Base-by-base conservation (phyloP, 768 basidiomycete species). In the Dendrothele bispora region DNA sequence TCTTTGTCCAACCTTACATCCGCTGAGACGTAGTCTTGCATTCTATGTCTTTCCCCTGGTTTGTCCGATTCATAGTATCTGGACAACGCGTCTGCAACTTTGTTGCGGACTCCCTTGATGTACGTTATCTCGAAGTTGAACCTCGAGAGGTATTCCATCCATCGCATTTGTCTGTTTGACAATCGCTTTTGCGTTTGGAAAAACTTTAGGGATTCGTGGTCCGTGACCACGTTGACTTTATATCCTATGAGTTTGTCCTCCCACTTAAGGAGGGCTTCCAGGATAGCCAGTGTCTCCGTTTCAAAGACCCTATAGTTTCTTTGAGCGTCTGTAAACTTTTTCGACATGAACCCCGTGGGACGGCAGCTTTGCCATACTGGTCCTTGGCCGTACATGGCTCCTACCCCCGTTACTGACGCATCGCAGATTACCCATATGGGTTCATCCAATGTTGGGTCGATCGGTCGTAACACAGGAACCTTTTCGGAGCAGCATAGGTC, bases 161-260 rank as follows among this genome's bases (percentile, higher is more conserved):
- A n/a, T n/a, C n/a, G n/a, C n/a, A n/a, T n/a, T n/a, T n/a, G n/a
- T n/a, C n/a, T n/a, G n/a, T n/a, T n/a, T n/a, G n/a, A n/a, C 44
- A n/a, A 6, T 11, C 27, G 22, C 12, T 11, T 5, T 7, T 48
- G 46, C 7, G 32, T 55, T 12, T 55, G 48, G 22, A 59, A 54
- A 48, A 51, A 55, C 18, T 48, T 36, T 8, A 48, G 18, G 10
- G 24, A 21, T 28, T 42, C 20, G 39, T 48, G 46, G 46, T 48
- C 49, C 4, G 46, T 38, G 20, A 55, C 5, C 22, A 24, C 10
- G 22, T 43, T 57, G 44, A 64, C 40, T 3, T 39, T 22, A 7
- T 36, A 44, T 2, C 61, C 55, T 0, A 65, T 36, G 0, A 61
- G 46, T 22, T 63, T 61, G 24, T 65, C 58, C 41, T 63, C 57